A percentile compares a stretch with the other conserved stretches of the same genome.
Evolutionary conservation across 2,329 filamentous ascomycete species (phyloP).

Genomic region (Iodosphaeria phyllophila): DNA sequence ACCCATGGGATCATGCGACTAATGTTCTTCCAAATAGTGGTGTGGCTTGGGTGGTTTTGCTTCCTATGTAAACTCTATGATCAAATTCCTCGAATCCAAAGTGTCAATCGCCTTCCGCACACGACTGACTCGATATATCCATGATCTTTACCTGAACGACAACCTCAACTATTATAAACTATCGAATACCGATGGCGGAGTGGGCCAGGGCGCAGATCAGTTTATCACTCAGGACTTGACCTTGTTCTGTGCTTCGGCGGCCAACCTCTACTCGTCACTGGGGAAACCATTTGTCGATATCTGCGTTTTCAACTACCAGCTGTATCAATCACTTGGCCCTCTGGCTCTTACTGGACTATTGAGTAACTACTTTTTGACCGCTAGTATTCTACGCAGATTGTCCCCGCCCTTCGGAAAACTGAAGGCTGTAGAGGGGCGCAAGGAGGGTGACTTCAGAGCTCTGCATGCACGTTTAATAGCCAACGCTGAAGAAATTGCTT

Average conservation of each 20-base stretch:
- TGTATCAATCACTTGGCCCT: conserved; percentile 80
- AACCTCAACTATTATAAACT: conserved; percentile 95
- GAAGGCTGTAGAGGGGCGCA: conserved; percentile 86
- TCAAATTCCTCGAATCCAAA: conserved; percentile 95
- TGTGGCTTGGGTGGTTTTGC: conserved; percentile 83
- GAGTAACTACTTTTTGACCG: conserved; percentile 87
- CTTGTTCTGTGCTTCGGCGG: conserved; percentile 81
- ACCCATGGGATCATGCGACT: conserved; percentile 4
- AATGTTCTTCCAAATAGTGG: conserved; percentile 36
- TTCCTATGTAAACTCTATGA: conserved; percentile 97
- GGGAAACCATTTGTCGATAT: conserved; percentile 98
- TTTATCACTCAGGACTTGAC: conserved; percentile 97
- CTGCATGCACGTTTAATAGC: conserved; percentile 83
- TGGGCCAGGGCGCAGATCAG: conserved; percentile 84
- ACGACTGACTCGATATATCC: conserved; percentile 84
- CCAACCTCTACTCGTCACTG: conserved; percentile 83
- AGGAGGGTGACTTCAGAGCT: conserved; percentile 86
- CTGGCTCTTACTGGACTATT: conserved; percentile 71
- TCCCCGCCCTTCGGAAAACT: conserved; percentile 94
- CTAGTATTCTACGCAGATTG: conserved; percentile 68
- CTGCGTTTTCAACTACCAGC: conserved; percentile 94
- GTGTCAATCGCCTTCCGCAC: conserved; percentile 97
- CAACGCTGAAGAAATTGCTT: conserved; percentile 94
- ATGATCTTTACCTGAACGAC: conserved; percentile 89
- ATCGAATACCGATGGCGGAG: conserved; percentile 77